A percentile compares a stretch with the other conserved stretches of the same genome.
These are phyloP conservation scores for Ophiorrhiza pumila DNA, from an alignment of 257 asterid genomes.

Conservation along the genomic window DNA sequence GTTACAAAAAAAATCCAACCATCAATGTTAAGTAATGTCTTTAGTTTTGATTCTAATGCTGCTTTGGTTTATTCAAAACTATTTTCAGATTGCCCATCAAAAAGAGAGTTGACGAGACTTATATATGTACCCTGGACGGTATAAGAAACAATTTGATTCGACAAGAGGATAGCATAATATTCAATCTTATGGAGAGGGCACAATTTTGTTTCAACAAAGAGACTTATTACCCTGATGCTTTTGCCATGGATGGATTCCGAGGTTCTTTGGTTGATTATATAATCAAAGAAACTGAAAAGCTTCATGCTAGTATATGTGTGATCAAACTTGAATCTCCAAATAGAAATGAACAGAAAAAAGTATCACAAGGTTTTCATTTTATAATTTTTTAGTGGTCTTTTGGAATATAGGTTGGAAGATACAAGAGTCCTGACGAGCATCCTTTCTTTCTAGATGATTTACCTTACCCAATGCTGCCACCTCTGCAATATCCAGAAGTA, in stretches of 20 bases:
- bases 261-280: slow-evolving; percentile 89
- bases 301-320: slow-evolving; percentile 64
- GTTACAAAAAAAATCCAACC: background rate
- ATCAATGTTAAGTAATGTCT: background rate
- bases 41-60: background rate
- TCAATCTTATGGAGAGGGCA: slow-evolving; percentile 84
- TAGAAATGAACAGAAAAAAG: background rate
- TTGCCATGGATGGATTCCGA: slow-evolving; percentile 61
- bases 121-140: slow-evolving; percentile 82
- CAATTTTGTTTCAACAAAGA: slow-evolving; percentile 70
- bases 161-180: slow-evolving; percentile 94
- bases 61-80: background rate
- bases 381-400: slow-evolving; percentile 4
- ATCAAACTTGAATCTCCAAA: slow-evolving; percentile 9
- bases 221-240: slow-evolving; percentile 65
- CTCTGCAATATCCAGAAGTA: slow-evolving; percentile 83
- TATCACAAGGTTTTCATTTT: background rate
- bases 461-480: slow-evolving; percentile 72
- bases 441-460: slow-evolving; percentile 75
- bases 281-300: slow-evolving; percentile 89
- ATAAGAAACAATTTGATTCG: slow-evolving; percentile 75
- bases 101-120: slow-evolving; percentile 69
- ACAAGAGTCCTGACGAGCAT: slow-evolving; percentile 88
- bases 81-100: slow-evolving; percentile 46
- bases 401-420: slow-evolving; percentile 72